Conservation (phyloP, 129 eudicot genomes). For the Cynara cardunculus region DNA sequence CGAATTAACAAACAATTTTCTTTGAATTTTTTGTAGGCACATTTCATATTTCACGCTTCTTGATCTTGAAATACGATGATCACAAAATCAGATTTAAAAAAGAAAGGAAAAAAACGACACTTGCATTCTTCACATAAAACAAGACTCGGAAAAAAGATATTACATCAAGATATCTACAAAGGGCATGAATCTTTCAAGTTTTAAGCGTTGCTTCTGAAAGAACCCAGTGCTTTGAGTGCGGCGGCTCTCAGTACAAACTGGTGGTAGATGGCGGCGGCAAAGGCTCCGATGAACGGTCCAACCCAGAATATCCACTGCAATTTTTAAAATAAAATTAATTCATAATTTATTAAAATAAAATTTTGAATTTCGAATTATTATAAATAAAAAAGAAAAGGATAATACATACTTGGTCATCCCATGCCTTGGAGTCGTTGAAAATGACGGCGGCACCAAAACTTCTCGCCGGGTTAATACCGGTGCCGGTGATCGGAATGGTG, state of each 20-base stretch:
- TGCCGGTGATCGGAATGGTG: slow-evolving; percentile 62
- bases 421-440: slow-evolving; percentile 41
- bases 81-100: slow-evolving; percentile 18
- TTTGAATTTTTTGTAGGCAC: slow-evolving; percentile 6
- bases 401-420: slow-evolving; percentile 58
- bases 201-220: slow-evolving; percentile 64
- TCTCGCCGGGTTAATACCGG: slow-evolving; percentile 63
- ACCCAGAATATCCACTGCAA: slow-evolving; percentile 84
- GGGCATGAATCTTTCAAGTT: slow-evolving; percentile 18
- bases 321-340: not conserved
- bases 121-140: slow-evolving; percentile 17
- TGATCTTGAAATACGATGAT: slow-evolving; percentile 29
- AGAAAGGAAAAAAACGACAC: not conserved
- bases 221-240: slow-evolving; percentile 71
- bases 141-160: not conserved
- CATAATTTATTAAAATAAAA: not conserved
- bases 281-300: slow-evolving; percentile 76
- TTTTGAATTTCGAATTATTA: not conserved
- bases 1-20: slow-evolving; percentile 7
- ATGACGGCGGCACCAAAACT: slow-evolving; percentile 66
- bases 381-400: not conserved
- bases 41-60: slow-evolving; percentile 26
- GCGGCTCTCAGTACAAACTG: slow-evolving; percentile 71
- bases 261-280: slow-evolving; percentile 73
- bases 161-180: slow-evolving; percentile 29